Conservation (phyloP, 805 yeast genomes). For the Torulaspora gathmanii region DNA sequence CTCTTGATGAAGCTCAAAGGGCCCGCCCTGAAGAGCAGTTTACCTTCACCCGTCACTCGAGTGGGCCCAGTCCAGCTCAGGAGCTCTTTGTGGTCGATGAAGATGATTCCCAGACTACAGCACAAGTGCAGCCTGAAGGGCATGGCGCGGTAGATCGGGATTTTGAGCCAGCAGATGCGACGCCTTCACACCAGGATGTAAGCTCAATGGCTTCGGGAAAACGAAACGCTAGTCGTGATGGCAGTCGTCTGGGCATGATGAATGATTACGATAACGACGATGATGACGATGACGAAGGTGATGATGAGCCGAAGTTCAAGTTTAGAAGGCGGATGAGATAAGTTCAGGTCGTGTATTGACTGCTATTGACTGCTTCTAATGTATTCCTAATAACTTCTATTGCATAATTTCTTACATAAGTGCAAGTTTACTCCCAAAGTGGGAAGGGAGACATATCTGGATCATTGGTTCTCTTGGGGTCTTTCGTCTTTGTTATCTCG, state of each 20-base stretch:
- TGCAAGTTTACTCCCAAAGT: conserved; percentile 11
- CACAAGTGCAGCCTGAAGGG: neutral
- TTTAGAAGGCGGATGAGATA: conserved; percentile 27
- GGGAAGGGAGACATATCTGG: conserved; percentile 30
- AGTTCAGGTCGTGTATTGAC: neutral
- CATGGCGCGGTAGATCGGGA: neutral
- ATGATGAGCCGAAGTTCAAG: conserved; percentile 37
- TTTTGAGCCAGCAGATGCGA: neutral
- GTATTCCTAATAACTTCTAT: neutral
- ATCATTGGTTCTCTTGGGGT: conserved; percentile 31
- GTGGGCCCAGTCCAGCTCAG: neutral
- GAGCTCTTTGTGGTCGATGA: conserved; percentile 23
- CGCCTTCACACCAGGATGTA: neutral
- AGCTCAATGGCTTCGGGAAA: neutral
- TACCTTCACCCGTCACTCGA: conserved; percentile 5
- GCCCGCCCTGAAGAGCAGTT: conserved; percentile 1
- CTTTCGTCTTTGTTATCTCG: conserved; percentile 27
- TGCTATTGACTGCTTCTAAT: neutral
- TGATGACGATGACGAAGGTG: conserved; percentile 30
- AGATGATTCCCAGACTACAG: conserved; percentile 12
- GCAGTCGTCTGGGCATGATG: conserved; percentile 1
- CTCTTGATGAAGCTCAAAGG: neutral
- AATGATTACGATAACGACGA: conserved; percentile 24
- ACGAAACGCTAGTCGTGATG: neutral
- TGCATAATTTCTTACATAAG: neutral